A percentile compares a stretch with the other conserved stretches of the same genome.
phyloP scores from a whole-genome alignment of 2,329 filamentous ascomycete species.

The Neobulgaria alba region DNA sequence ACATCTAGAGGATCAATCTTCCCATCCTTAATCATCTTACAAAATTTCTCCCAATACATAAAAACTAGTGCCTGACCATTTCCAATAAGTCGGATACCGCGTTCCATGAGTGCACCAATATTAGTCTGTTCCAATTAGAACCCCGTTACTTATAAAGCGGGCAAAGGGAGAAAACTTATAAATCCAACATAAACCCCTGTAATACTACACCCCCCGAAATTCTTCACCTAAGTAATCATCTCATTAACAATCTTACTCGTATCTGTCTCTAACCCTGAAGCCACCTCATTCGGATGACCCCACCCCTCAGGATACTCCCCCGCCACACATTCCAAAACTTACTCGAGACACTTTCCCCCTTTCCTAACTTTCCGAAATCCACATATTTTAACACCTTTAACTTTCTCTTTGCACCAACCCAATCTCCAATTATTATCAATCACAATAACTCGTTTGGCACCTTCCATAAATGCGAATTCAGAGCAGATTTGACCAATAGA shows the following conservation, averaged over 20 bases:
- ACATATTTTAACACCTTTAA: constrained; percentile 57
- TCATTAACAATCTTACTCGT: constrained; percentile 75
- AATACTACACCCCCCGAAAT: constrained; percentile 65
- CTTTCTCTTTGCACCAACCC: constrained; percentile 55
- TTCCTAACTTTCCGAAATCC: constrained; percentile 55
- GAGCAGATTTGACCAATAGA: constrained; percentile 81
- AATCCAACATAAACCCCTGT: constrained; percentile 62
- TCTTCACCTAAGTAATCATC: constrained; percentile 66
- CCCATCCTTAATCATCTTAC: constrained; percentile 56
- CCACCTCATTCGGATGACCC: constrained; percentile 49
- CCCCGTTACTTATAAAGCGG: not conserved
- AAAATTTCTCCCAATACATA: constrained; percentile 73
- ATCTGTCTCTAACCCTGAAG: constrained; percentile 68
- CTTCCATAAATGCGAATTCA: constrained; percentile 65
- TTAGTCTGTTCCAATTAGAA: constrained; percentile 9
- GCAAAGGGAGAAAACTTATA: constrained; percentile 36
- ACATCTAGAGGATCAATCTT: constrained; percentile 70
- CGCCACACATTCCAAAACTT: constrained; percentile 36
- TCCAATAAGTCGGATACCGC: constrained; percentile 69
- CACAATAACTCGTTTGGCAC: constrained; percentile 67
- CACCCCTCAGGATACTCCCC: constrained; percentile 55
- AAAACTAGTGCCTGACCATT: constrained; percentile 66
- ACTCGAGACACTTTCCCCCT: constrained; percentile 64
- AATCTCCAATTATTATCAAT: constrained; percentile 68
- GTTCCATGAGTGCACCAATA: constrained; percentile 66